Evolutionary conservation across 2,329 filamentous ascomycete genomes (phyloP), one percentile per base, ranked within the genome.

Genomic region (Aschersonia sp.): DNA sequence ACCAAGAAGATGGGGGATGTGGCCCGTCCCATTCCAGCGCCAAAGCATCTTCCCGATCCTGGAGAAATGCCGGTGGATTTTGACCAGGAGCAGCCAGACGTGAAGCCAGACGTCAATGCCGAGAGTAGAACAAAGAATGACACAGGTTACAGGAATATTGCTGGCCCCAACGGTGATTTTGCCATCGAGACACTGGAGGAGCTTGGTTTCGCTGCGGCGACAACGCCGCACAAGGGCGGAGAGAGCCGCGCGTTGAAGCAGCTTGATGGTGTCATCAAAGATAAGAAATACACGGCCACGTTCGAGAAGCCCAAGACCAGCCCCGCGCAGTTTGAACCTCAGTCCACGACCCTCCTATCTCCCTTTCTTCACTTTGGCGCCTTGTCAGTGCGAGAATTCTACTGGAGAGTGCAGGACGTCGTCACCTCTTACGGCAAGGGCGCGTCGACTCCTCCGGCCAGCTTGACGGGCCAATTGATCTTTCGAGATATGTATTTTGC

Each of bases 401-500:
- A 85, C 64, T 86, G 83, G 78, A 72, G 76, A 30, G 78, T 79
- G 0, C 73, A 80, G 57, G 78, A 80, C 30, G 71, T 83, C 1
- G 70, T 85, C 2, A 65, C 74, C 5, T 65, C 67, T 9, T 78
- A 77, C 55, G 73, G 74, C 35, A 69, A 70, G 35, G 70, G 69
- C 2, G 75, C 75, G 3, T 81, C 78, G 6, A 66, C 69, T 30
- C 78, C 81, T 1, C 85, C 85, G 0, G 78, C 77, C n/a, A 84
- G 78, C 51, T 62, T 89, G 12, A 79, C 74, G 0, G 85, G 85
- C 3, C 85, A 89, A 55, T 63, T 89, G 1, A 68, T 87, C 9
- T 89, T 89, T 60, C 73, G 85, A 12, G 85, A 89, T 58, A 89
- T 89, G 85, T 89, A 88, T 62, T 88, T 89, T 55, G 83, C 76